Percentiles rank a stretch among this genome's conserved stretches.
phyloP scores from a whole-genome alignment of 73 alveolate genomes.

The Paramecium pentaurelia region DNA sequence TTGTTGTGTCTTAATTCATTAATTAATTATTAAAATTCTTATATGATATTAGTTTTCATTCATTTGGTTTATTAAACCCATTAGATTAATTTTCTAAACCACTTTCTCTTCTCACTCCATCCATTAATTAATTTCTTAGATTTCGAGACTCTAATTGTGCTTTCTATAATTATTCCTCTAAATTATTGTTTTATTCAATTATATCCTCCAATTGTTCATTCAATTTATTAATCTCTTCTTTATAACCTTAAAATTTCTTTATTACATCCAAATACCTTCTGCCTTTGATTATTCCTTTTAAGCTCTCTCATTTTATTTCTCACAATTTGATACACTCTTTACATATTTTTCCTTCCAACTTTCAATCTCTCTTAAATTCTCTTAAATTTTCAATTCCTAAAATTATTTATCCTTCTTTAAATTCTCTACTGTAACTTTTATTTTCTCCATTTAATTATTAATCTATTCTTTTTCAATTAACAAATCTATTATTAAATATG shows the following conservation, averaged over 20 bases:
- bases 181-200: neutral
- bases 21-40: too few species aligned
- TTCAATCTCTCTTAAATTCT: neutral
- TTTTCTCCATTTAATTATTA: neutral
- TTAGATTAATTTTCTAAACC: neutral
- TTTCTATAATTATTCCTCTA: neutral
- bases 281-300: neutral
- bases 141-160: neutral
- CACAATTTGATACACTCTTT: neutral
- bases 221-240: neutral
- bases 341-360: constrained; percentile 2
- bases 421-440: neutral
- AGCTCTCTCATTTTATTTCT: neutral
- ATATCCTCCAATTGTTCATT: neutral
- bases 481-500: neutral
- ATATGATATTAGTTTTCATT: neutral
- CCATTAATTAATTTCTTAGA: neutral
- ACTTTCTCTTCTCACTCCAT: neutral
- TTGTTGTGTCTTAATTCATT: neutral
- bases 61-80: neutral
- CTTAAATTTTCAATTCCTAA: neutral
- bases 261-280: constrained; percentile 14
- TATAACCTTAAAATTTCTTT: neutral
- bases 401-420: neutral
- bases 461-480: neutral